Evolutionary conservation across 257 asterid species (phyloP), one percentile per base, ranked within the genome.

Genomic region (Nicotiana attenuata): DNA sequence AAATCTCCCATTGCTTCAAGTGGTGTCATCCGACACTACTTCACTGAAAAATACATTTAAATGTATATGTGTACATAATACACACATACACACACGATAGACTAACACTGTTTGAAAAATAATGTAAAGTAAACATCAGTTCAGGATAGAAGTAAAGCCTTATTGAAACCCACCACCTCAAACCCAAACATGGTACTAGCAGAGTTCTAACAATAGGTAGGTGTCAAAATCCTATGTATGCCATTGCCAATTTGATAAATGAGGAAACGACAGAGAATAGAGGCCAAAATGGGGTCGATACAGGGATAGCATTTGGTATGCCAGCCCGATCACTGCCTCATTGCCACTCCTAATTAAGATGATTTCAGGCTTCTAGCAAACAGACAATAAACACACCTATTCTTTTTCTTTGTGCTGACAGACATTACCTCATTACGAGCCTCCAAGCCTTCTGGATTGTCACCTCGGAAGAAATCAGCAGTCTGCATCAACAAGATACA

Each of bases 381-480:
- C 41, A 50, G 38, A 50, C 63, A 75, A 50, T 47, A 78, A 60
- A 83, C 22, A 65, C 60, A 29, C 29, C 35, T 13, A 78, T 77
- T 65, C 68, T 41, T 41, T 41, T 41, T 7, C 47, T 41, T 7
- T 41, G 8, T 41, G 47, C 47, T 29, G 78, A 66, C 16, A 82
- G 77, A 73, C 26, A 75, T 78, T 90, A 96, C 99, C 99, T 96
- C 99, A 89, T 96, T 94, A 3, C 99, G 95, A 52, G 99, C 99
- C 90, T 96, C 98, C 83, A 94, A 28, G 86, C 99, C 99, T 89
- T 96, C 99, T 26, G 97, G 92, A 86, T 94, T 96, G 87, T 96
- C 99, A 66, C 93, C 97, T 87, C 99, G 92, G 88, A 96, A 96
- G 85, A 96, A 96, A 85, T 96, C 99, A 84, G 99, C 99, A 56